Evolutionary conservation across 371 early-diverging fungal genomes (phyloP).

Genomic region (Apophysomyces ossiformis): DNA sequence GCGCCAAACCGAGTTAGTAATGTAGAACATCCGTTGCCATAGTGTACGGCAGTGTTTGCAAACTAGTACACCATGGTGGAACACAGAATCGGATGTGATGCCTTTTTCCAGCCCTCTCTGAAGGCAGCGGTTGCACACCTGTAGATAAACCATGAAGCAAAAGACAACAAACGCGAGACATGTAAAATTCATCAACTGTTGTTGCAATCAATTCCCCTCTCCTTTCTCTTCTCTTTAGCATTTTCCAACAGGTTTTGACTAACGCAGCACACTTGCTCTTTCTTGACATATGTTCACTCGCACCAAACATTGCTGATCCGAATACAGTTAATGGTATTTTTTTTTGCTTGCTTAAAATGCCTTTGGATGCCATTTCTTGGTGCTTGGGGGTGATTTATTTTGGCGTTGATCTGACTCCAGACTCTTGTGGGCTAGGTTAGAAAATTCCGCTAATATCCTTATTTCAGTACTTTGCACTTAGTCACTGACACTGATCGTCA

Average conservation of each 20-base stretch:
- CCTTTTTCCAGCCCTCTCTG: not conserved
- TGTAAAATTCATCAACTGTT: slow-evolving; percentile 11
- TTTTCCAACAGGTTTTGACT: not conserved
- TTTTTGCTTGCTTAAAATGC: not conserved
- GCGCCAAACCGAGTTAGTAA: slow-evolving; percentile 9
- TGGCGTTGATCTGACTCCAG: not conserved
- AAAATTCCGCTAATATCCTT: too few relatives aligned
- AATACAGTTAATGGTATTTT: not conserved
- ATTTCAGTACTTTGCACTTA: too few relatives aligned
- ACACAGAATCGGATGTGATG: not conserved
- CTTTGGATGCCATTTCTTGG: not conserved
- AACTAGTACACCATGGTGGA: slow-evolving; percentile 13
- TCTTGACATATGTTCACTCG: not conserved
- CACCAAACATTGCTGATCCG: not conserved
- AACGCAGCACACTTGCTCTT: not conserved
- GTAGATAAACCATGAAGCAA: not conserved
- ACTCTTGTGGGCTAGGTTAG: not conserved
- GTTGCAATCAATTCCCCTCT: slow-evolving; percentile 6
- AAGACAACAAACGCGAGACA: not conserved
- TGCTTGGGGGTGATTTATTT: not conserved
- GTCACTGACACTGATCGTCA: too few relatives aligned
- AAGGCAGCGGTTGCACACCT: slow-evolving; percentile 9
- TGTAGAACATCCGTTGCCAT: slow-evolving; percentile 17
- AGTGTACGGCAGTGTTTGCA: slow-evolving; percentile 16
- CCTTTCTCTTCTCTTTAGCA: slow-evolving; percentile 11